These are phyloP conservation scores for Crucibulum laeve DNA, from an alignment of 768 basidiomycete genomes.

Conservation along the genomic window DNA sequence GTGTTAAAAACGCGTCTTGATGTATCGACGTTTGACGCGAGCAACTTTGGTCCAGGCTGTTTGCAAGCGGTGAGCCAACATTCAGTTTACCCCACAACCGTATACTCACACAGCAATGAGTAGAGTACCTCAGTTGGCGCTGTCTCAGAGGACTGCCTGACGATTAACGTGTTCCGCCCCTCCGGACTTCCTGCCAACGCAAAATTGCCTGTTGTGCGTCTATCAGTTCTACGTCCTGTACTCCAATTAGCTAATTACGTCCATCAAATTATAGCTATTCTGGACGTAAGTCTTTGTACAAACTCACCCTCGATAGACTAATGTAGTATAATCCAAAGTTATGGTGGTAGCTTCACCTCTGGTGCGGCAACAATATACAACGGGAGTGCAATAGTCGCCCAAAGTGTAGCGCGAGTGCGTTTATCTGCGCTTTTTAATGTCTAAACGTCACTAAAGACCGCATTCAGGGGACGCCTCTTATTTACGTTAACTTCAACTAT, in stretches of 20 bases:
- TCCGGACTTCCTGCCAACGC: conserved; percentile 12
- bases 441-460: not conserved
- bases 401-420: conserved; percentile 19
- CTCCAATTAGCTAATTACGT: not conserved
- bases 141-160: conserved; percentile 44
- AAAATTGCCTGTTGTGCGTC: conserved; percentile 9
- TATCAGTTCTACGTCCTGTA: not conserved
- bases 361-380: conserved; percentile 21
- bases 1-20: conserved; percentile 14
- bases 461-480: conserved; percentile 30
- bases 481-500: conserved; percentile 35
- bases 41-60: conserved; percentile 21
- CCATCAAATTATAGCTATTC: not conserved
- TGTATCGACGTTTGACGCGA: conserved; percentile 20
- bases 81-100: not conserved
- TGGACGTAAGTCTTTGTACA: not conserved
- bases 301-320: not conserved
- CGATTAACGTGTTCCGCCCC: conserved; percentile 42
- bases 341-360: conserved; percentile 15
- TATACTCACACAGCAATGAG: no score
- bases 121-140: conserved; percentile 2
- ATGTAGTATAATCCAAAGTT: conserved; percentile 2
- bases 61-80: conserved; percentile 16
- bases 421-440: not conserved
- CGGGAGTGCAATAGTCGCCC: conserved; percentile 18